A percentile compares a stretch with the other conserved stretches of the same genome.
These are phyloP conservation scores for Geotrichum fermentans DNA, from an alignment of 1,139 yeast genomes.

Conservation along the genomic window DNA sequence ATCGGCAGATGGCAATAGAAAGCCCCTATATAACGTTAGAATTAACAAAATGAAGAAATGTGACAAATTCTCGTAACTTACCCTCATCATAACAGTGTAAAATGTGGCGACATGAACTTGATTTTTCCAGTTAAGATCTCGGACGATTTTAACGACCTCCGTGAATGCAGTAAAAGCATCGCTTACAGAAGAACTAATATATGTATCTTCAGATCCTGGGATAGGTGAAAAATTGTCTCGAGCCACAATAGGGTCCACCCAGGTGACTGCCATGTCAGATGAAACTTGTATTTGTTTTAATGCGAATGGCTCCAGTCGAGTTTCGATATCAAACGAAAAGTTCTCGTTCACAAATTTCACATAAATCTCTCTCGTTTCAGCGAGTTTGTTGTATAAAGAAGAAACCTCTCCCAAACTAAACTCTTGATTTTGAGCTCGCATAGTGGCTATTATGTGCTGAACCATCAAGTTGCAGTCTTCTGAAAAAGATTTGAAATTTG, in stretches of 20 bases:
- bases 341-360: conserved; percentile 44
- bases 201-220: conserved; percentile 40
- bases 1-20: conserved; percentile 55
- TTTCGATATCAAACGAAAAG: conserved; percentile 58
- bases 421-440: conserved; percentile 35
- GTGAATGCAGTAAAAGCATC: conserved; percentile 64
- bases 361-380: conserved; percentile 53
- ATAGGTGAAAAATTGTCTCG: conserved; percentile 52
- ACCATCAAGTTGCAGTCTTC: conserved; percentile 62
- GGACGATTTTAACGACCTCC: conserved; percentile 52
- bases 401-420: conserved; percentile 58
- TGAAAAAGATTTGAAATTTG: conserved; percentile 57
- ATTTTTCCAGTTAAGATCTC: conserved; percentile 58
- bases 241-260: conserved; percentile 52
- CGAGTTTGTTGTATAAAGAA: conserved; percentile 53
- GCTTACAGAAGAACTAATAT: conserved; percentile 53
- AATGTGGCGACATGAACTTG: conserved; percentile 56
- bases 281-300: conserved; percentile 54
- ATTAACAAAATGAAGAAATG: not conserved
- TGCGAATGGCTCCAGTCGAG: conserved; percentile 54
- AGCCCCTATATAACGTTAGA: conserved; percentile 38
- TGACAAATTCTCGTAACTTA: conserved; percentile 3
- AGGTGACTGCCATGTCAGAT: conserved; percentile 45
- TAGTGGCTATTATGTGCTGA: conserved; percentile 48
- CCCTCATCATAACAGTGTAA: conserved; percentile 52